These are phyloP conservation scores for Eutypa lata DNA, from an alignment of 2,329 filamentous ascomycete species.

Conservation along the genomic window DNA sequence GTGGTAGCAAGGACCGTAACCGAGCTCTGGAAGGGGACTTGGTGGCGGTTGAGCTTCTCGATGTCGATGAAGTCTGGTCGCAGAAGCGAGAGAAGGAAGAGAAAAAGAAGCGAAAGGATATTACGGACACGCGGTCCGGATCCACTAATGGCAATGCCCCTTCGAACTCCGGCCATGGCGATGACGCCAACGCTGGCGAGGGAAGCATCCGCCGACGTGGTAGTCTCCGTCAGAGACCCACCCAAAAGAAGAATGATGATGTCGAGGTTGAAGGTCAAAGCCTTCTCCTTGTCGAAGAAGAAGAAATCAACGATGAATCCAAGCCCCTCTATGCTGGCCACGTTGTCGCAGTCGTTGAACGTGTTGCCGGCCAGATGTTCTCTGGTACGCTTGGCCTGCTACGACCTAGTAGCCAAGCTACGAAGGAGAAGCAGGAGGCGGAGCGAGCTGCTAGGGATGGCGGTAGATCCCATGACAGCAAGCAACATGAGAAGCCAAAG, in stretches of 20 bases:
- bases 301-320: constrained; percentile 97
- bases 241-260: constrained; percentile 99
- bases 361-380: constrained; percentile 98
- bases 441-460: constrained; percentile 91
- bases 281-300: constrained; percentile 92
- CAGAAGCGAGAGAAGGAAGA: constrained; percentile 99
- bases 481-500: constrained; percentile 94
- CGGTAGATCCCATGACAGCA: constrained; percentile 71
- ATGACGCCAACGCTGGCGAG: constrained; percentile 61
- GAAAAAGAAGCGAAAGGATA: constrained; percentile 99
- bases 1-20: constrained; percentile 97
- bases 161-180: constrained; percentile 59
- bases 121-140: constrained; percentile 82
- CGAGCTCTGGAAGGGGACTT: constrained; percentile 93
- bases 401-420: constrained; percentile 94
- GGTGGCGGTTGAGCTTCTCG: constrained; percentile 91
- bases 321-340: constrained; percentile 97
- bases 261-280: constrained; percentile 98
- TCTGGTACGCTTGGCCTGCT: constrained; percentile 92
- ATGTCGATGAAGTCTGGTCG: constrained; percentile 97
- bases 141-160: constrained; percentile 71
- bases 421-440: constrained; percentile 98
- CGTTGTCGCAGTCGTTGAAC: constrained; percentile 94
- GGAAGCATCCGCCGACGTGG: constrained; percentile 88
- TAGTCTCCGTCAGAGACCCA: constrained; percentile 92